These are phyloP conservation scores for Trametes punicea DNA, from an alignment of 768 basidiomycete species.

Conservation along the genomic window DNA sequence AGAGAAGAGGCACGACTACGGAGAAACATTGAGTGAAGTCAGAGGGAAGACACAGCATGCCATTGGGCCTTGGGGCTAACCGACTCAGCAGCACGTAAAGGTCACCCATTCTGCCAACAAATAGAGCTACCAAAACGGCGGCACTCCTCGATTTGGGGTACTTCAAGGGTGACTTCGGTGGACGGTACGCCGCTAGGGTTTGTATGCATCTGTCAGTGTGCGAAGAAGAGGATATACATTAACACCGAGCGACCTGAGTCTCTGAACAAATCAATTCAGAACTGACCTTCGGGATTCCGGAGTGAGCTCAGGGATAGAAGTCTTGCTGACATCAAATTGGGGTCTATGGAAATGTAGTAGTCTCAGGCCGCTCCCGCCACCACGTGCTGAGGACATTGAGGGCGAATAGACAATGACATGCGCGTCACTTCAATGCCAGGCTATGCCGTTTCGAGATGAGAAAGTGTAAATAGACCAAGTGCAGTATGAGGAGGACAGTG, in stretches of 20 bases:
- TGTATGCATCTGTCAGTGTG: slow-evolving; percentile 59
- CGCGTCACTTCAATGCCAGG: not conserved
- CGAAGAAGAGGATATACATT: not conserved
- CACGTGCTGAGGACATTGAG: slow-evolving; percentile 7
- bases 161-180: slow-evolving; percentile 34
- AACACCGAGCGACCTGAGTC: not conserved
- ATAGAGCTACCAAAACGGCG: slow-evolving; percentile 80
- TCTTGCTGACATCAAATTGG: slow-evolving; percentile 37
- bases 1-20: slow-evolving; percentile 69
- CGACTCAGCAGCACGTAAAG: slow-evolving; percentile 81
- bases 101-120: slow-evolving; percentile 80
- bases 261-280: not conserved
- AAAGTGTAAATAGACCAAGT: too few species aligned
- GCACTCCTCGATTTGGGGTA: slow-evolving; percentile 61
- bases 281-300: slow-evolving; percentile 36
- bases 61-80: slow-evolving; percentile 44
- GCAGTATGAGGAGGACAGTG: too few species aligned
- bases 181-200: slow-evolving; percentile 48
- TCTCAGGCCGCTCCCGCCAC: slow-evolving; percentile 26
- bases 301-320: slow-evolving; percentile 46
- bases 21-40: not conserved
- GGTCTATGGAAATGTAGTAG: slow-evolving; percentile 50
- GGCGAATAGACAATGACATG: not conserved
- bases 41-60: not conserved
- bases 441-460: too few species aligned